phyloP scores from a whole-genome alignment of 257 asterid genomes.

The Rehmannia glutinosa region DNA sequence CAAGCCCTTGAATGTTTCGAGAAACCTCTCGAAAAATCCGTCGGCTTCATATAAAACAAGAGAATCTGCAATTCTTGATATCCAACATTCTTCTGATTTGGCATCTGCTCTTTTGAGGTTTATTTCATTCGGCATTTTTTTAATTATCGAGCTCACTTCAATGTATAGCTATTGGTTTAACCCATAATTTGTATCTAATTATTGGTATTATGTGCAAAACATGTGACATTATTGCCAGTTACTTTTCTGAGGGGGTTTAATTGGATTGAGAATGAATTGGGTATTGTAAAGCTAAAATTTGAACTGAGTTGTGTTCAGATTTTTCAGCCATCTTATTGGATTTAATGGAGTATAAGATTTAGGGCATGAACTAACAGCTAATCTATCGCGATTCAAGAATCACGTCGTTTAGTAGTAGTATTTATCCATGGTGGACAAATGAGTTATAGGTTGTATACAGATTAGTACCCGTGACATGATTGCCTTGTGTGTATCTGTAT shows the following conservation, averaged over 20 bases:
- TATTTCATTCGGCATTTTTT: neutral
- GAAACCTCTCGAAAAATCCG: constrained; percentile 16
- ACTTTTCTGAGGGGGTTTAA: neutral
- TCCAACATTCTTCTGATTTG: constrained; percentile 65
- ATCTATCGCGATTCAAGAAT: too few species aligned
- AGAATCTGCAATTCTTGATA: constrained; percentile 59
- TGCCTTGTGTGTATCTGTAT: neutral
- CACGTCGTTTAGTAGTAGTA: neutral
- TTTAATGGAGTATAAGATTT: neutral
- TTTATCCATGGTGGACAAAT: neutral
- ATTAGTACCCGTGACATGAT: neutral
- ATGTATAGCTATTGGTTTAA: neutral
- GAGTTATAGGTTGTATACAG: neutral
- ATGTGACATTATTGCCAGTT: neutral
- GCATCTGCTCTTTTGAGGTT: constrained; percentile 77
- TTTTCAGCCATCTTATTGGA: neutral
- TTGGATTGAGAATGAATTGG: constrained; percentile 1
- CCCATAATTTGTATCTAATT: constrained; percentile 2
- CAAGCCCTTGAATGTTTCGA: constrained; percentile 22
- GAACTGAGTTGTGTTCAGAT: neutral
- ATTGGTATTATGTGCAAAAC: too few species aligned
- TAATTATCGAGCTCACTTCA: neutral
- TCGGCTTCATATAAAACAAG: constrained; percentile 27
- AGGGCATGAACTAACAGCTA: too few species aligned
- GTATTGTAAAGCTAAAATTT: neutral